Evolutionary conservation across 106 monocot genomes (phyloP).

Genomic region (Dendrobium catenatum): DNA sequence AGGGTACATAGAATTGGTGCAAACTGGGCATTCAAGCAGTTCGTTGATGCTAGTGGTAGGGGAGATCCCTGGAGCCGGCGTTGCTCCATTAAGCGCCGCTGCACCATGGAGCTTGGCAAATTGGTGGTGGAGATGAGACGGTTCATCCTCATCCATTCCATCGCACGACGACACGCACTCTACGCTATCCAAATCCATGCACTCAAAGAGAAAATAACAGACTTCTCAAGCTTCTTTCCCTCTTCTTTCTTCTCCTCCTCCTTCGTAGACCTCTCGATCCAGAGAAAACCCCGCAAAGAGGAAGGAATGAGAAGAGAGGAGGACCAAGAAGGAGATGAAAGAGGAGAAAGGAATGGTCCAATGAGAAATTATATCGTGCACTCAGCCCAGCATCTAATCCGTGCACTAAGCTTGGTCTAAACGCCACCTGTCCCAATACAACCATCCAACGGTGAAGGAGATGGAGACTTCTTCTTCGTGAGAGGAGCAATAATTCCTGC

Average conservation of each 20-base stretch:
- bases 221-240: background rate
- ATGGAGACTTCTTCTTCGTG: background rate
- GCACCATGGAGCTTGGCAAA: slow-evolving; percentile 27
- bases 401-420: background rate
- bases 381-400: background rate
- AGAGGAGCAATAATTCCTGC: no score
- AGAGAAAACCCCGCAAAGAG: background rate
- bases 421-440: background rate
- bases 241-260: background rate
- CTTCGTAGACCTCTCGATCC: background rate
- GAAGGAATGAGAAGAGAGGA: background rate
- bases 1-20: slow-evolving; percentile 84
- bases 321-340: background rate
- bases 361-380: background rate
- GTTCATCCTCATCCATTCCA: slow-evolving; percentile 46
- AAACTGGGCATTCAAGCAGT: slow-evolving; percentile 75
- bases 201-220: background rate
- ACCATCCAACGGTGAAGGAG: background rate
- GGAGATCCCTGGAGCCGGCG: slow-evolving; percentile 18
- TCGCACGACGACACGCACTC: slow-evolving; percentile 59
- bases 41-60: slow-evolving; percentile 62
- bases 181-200: slow-evolving; percentile 53
- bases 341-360: background rate
- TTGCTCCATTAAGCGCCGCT: slow-evolving; percentile 12
- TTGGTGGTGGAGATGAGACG: slow-evolving; percentile 15